Base-by-base conservation (phyloP, 345 rosid species). In the Durio zibethinus region DNA sequence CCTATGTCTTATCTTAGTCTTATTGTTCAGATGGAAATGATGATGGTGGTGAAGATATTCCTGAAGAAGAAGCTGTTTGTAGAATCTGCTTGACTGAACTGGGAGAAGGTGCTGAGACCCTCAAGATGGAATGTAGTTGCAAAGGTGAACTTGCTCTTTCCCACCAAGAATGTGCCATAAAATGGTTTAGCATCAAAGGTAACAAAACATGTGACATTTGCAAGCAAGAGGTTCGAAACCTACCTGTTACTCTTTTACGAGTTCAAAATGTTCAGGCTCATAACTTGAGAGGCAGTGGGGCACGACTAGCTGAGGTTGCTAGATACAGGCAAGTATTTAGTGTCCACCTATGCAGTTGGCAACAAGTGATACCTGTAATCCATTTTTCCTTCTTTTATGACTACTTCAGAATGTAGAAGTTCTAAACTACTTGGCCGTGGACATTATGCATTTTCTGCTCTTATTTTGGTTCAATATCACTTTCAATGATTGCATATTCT, bases 161-260 rank as follows among this genome's bases (percentile, higher is more conserved):
- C 31, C 99, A 96, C 82, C 87, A 90, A 86, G 93, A 91, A 67
- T 96, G 98, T 83, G 91, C 94, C 45, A 80, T 96, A 74, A 96
- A 96, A 89, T 96, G 98, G 99, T 96, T 96, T 83, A 93, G 92
- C 85, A 91, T 96, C 52, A 93, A 96, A 91, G 99, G 99, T 72
- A 96, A 96, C 88, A 81, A 89, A 83, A 96, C 86, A 38, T 96
- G 99, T 74, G 99, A 96, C 63, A 97, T 96, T 74, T 96, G 99
- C 89, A 96, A 92, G 82, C 87, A 93, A 85, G 99, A 96, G 67
- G 99, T 96, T 40, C 84, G 36, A 81, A 96, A 96, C 80, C 91
- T 96, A 56, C 97, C 99, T 10, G 99, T 96, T 70, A 93, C 99
- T 63, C 97, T 96, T 82, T 85, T 93, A 78, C 90, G 95, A 72